phyloP scores from a whole-genome alignment of 2,329 filamentous ascomycete species.

The Xylariaceae sp. region DNA sequence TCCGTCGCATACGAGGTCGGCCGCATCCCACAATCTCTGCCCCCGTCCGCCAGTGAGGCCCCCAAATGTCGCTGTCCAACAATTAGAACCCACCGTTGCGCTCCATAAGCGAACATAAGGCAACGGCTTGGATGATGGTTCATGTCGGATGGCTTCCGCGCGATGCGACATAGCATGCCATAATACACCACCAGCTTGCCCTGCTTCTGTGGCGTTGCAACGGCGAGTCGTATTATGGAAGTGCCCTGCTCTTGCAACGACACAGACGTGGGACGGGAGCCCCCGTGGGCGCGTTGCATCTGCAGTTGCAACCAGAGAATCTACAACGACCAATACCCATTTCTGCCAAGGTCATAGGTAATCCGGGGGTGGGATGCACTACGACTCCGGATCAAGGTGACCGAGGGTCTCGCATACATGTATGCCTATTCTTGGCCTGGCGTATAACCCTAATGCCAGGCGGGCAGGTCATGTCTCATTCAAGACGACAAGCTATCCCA shows the following conservation, averaged over 20 bases:
- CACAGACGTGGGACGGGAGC: constrained; percentile 12
- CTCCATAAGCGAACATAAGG: not conserved
- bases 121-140: constrained; percentile 6
- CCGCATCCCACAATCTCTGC: constrained; percentile 8
- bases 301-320: constrained; percentile 8
- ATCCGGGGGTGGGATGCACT: constrained; percentile 8
- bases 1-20: constrained; percentile 14
- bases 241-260: constrained; percentile 2
- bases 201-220: constrained; percentile 10
- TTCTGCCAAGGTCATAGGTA: constrained; percentile 2
- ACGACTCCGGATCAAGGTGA: constrained; percentile 1
- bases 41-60: constrained; percentile 8
- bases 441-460: not conserved
- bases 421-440: not conserved
- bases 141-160: constrained; percentile 22
- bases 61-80: not conserved
- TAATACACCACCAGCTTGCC: constrained; percentile 12
- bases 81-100: constrained; percentile 4
- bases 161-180: constrained; percentile 16
- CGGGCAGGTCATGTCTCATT: not conserved
- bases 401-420: not conserved
- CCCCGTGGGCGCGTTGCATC: constrained; percentile 13
- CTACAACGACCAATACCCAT: not conserved
- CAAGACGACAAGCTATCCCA: not conserved
- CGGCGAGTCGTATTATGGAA: constrained; percentile 7